These are phyloP conservation scores for Agrocybe praecox DNA, from an alignment of 768 basidiomycete genomes.

Conservation along the genomic window DNA sequence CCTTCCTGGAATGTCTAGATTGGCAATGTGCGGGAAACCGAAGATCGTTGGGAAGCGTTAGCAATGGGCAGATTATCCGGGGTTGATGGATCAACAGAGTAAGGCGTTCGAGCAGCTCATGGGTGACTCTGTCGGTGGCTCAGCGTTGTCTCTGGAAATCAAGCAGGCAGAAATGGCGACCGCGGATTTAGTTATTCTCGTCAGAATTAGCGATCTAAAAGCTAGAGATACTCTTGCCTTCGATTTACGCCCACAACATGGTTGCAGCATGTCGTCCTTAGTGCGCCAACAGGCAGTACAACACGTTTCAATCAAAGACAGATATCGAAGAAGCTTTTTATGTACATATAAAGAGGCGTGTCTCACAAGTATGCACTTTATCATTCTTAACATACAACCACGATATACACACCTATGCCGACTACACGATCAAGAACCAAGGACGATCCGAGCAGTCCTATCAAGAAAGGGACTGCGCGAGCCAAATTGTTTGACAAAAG, in stretches of 20 bases:
- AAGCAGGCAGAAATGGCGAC: constrained; percentile 82
- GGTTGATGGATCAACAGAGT: constrained; percentile 60
- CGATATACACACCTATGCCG: too few species aligned
- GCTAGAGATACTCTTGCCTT: constrained; percentile 58
- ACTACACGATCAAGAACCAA: too few species aligned
- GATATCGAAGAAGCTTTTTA: too few species aligned
- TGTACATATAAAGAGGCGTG: too few species aligned
- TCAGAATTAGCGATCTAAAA: constrained; percentile 63
- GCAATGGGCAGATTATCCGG: constrained; percentile 62
- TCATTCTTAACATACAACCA: too few species aligned
- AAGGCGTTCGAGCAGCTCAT: constrained; percentile 64
- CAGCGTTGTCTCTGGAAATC: constrained; percentile 64
- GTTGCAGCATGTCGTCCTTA: background rate
- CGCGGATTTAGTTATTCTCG: constrained; percentile 62
- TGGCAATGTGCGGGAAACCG: constrained; percentile 41
- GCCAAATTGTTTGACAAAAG: too few species aligned
- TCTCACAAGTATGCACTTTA: too few species aligned
- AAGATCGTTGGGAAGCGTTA: constrained; percentile 22
- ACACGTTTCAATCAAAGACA: background rate
- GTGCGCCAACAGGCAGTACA: background rate
- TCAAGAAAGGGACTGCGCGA: background rate
- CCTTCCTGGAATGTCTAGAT: constrained; percentile 58
- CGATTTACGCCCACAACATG: background rate
- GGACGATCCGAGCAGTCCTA: background rate
- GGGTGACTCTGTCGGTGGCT: constrained; percentile 58